Evolutionary conservation across 2,329 filamentous ascomycete species (phyloP), one percentile per base, ranked within the genome.

Genomic region (Fusarium solani-melongenae): DNA sequence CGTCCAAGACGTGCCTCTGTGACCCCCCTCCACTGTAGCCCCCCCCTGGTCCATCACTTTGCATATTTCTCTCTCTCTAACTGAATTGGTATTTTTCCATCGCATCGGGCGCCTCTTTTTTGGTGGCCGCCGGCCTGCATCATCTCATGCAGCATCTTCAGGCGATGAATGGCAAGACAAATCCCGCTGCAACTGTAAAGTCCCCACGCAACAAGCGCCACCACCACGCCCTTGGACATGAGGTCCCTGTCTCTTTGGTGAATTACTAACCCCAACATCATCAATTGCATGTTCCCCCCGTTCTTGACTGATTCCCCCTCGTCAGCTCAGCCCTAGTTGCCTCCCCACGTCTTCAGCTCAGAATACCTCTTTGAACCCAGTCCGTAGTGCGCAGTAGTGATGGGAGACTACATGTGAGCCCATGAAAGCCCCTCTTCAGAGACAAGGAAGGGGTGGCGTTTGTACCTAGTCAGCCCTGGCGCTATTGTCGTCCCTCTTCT

Each of bases 101-200:
- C 67, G 66, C 67, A 11, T 70, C 66, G 33, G 49, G 67, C 67
- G 67, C 51, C 55, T 70, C 64, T 41, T 27, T 34, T 27, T 62
- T 31, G 6, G 11, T 20, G 20, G n/a, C 41, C 20, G 41, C 20
- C 34, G 29, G 9, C 46, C 29, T 44, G 57, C 31, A 29, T 41
- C 49, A 41, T 57, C 55, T 60, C 38, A 60, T 60, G 39, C 60
- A 57, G 36, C 63, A 58, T 59, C 44, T 44, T 39, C 44, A 36
- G 27, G 24, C 29, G 34, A 27, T 44, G 20, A 12, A 44, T 31
- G 14, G 27, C 46, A 31, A 29, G 46, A 51, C 55, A 61, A 22
- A 33, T 39, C 41, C 57, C 41, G 24, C 36, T 38, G 20, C 31
- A 57, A 38, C 53, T 55, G 31, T 20, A 24, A 27, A 51, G 27